Base-by-base conservation (phyloP, 768 basidiomycete species). In the Boletus pseudopeckii region DNA sequence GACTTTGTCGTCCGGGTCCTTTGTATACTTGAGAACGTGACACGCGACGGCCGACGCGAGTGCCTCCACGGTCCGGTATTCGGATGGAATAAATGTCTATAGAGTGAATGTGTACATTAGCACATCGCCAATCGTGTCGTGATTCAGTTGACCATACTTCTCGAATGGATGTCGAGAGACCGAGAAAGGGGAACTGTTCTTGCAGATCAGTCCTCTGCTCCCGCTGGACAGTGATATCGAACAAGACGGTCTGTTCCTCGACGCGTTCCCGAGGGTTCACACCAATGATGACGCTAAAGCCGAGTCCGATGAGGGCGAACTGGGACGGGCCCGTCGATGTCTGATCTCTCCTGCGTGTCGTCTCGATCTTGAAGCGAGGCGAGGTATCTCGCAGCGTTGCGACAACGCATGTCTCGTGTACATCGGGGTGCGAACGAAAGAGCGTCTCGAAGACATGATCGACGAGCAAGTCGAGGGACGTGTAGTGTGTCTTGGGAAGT, bases 1-100 rank as follows among this genome's bases (percentile, higher is more conserved):
- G 10, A 86, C 74, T 4, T 52, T 44, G 34, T 65, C 61, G 0
- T 59, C 41, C 2, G 53, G 45, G 11, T 58, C 50, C 10, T 61
- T 60, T 8, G 69, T 70, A 30, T 45, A 47, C 11, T 62, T 45
- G 15, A 89, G 73, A 1, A 79, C 71, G 38, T 76, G 71, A 11
- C 71, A 65, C 0, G 87, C 80, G 18, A 85, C 74, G 17, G 71
- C 72, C 7, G 85, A 81, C 5, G 80, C 77, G n/a, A 92, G 71
- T 1, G 87, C 80, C 65, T 92, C 90, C 39, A 92, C 70, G 0
- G 89, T 92, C 22, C 80, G 68, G 63, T 76, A 88, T 0, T 74
- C 70, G 0, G 86, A 79, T 0, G 63, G 50, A 17, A 69, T 63
- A 5, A 85, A 74, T 53, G 67, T 75, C 86, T 89, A 55, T 7